Base-by-base conservation (phyloP, 208 protist species). In the Leishmania tropica region DNA sequence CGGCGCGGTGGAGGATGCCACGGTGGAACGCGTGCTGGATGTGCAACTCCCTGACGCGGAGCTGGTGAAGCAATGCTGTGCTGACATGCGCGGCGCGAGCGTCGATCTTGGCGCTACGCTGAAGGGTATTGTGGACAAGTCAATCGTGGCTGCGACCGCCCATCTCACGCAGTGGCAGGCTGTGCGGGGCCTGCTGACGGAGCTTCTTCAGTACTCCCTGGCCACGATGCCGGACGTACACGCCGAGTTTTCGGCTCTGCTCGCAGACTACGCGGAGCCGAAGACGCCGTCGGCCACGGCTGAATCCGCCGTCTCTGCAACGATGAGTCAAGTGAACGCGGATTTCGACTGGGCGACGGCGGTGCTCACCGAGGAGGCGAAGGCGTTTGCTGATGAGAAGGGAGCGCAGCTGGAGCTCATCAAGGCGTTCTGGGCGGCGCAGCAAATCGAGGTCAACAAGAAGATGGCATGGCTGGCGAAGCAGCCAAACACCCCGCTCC, bases 401-500 rank as follows among this genome's bases (percentile, higher is more conserved):
- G 58, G 37, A 24, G 75, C 35, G 45, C 83, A 78, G 72, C 80
- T 72, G 15, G 31, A 21, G 56, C 53, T 40, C 35, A 56, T 53
- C 19, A 78, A 45, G 42, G 47, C 53, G 40, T 77, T 54, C 77
- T 90, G 79, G 81, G 31, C 64, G 65, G 83, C 71, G 24, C 85
- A 83, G 56, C 68, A 72, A 37, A 54, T 31, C 6, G 89, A 92
- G 75, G 45, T 75, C 70, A 37, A 84, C n/a, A 93, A 93, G 71
- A 90, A 90, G 74, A 56, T 90, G 80, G 77, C 80, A 58, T 93
- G 89, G 89, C 84, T 93, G 37, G 54, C 76, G 40, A 85, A 86
- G 70, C 89, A 93, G 80, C 78, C 80, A 4, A 85, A 87, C 67
- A 80, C 91, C 40, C 65, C 75, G 42, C 84, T 88, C 48, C 81